Evolutionary conservation across 805 yeast species (phyloP).

Genomic region (Metschnikowia kunwiensis): DNA sequence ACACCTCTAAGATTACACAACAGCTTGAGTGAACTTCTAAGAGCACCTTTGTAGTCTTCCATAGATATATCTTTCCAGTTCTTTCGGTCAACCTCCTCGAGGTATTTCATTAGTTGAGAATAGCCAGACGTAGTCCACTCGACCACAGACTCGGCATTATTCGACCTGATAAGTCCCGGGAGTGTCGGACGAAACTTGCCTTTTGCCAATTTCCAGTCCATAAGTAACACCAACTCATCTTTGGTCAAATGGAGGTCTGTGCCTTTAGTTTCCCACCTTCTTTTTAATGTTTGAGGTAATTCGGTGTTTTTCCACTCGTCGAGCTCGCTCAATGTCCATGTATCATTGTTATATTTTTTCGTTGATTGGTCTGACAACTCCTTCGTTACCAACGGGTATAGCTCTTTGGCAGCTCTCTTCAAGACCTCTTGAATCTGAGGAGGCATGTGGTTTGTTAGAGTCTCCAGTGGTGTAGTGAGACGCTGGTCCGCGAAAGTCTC

Average conservation of each 20-base stretch:
- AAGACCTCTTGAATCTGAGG: slow-evolving; percentile 1
- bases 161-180: slow-evolving; percentile 40
- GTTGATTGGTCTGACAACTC: slow-evolving; percentile 27
- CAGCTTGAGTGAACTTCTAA: slow-evolving; percentile 27
- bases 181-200: slow-evolving; percentile 45
- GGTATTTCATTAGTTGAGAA: slow-evolving; percentile 10
- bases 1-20: slow-evolving; percentile 42
- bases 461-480: too few species aligned
- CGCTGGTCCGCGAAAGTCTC: too few species aligned
- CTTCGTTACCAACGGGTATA: slow-evolving; percentile 28
- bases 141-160: slow-evolving; percentile 29
- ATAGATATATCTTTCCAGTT: slow-evolving; percentile 8
- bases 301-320: slow-evolving; percentile 35
- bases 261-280: slow-evolving; percentile 21
- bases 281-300: slow-evolving; percentile 27
- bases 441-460: too few species aligned
- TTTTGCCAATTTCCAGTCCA: slow-evolving; percentile 49
- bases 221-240: slow-evolving; percentile 37
- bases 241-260: slow-evolving; percentile 31
- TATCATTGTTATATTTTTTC: slow-evolving; percentile 24
- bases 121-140: slow-evolving; percentile 29
- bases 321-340: slow-evolving; percentile 30
- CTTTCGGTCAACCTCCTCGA: slow-evolving; percentile 2
- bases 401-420: slow-evolving; percentile 9
- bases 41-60: slow-evolving; percentile 17